A percentile compares a stretch with the other conserved stretches of the same genome.
These are phyloP conservation scores for Apiotrichum akiyoshidainum DNA, from an alignment of 1,284 basidiomycete species.

Conservation along the genomic window DNA sequence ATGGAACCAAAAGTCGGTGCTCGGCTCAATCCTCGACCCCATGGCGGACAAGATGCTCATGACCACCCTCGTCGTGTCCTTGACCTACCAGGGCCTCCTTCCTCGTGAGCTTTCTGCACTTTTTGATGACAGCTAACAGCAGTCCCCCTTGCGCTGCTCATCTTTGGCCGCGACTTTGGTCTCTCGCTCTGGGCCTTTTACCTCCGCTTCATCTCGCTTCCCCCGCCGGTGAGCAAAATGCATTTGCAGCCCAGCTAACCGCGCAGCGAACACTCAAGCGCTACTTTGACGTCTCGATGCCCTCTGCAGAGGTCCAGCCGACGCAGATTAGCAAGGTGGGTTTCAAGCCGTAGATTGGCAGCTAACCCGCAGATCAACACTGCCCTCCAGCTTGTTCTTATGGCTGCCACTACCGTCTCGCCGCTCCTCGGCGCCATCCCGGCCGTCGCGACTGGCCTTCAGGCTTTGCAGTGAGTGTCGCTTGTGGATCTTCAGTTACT, in stretches of 20 bases:
- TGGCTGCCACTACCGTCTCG: conserved; percentile 80
- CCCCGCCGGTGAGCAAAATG: conserved; percentile 70
- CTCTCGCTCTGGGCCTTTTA: conserved; percentile 89
- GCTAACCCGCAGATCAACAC: conserved; percentile 73
- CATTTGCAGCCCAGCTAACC: conserved; percentile 9
- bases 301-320: conserved; percentile 87
- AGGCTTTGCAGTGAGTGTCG: conserved; percentile 64
- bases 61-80: conserved; percentile 86
- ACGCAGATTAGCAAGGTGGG: conserved; percentile 83
- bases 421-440: conserved; percentile 64
- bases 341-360: background rate
- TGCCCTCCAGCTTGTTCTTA: conserved; percentile 80
- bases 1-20: conserved; percentile 78
- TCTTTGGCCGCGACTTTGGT: conserved; percentile 84
- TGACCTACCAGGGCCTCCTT: conserved; percentile 76
- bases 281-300: conserved; percentile 93
- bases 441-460: conserved; percentile 59
- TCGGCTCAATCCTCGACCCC: conserved; percentile 93
- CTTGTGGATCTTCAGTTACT: background rate
- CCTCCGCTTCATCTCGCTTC: conserved; percentile 85
- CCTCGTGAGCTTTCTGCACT: too few species aligned
- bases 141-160: conserved; percentile 81
- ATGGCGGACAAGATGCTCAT: conserved; percentile 95
- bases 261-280: conserved; percentile 78
- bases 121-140: conserved; percentile 11